phyloP scores from a whole-genome alignment of 352 stramenopile species.

The Phytophthora aleatoria region DNA sequence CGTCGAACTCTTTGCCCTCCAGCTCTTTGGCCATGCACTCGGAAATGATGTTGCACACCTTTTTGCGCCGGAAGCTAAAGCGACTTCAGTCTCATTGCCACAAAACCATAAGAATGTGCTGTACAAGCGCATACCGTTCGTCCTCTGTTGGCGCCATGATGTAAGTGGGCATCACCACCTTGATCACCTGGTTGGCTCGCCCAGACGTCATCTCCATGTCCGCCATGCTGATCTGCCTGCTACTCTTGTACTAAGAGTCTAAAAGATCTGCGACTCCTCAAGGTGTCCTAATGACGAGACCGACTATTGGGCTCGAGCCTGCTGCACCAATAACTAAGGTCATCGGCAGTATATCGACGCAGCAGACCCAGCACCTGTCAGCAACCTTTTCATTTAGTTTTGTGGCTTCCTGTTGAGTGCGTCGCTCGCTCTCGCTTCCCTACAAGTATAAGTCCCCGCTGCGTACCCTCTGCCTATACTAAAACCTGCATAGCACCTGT shows the following conservation, averaged over 20 bases:
- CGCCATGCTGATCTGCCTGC: constrained; percentile 38
- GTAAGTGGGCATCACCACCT: constrained; percentile 83
- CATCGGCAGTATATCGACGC: neutral
- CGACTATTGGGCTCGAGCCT: neutral
- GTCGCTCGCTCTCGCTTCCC: neutral
- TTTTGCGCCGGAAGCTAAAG: constrained; percentile 71
- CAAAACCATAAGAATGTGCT: neutral
- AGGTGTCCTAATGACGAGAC: neutral
- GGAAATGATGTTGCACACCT: constrained; percentile 73
- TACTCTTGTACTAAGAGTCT: neutral
- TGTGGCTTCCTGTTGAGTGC: constrained; percentile 9
- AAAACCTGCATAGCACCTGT: neutral
- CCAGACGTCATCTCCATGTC: constrained; percentile 47
- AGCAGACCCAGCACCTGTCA: neutral
- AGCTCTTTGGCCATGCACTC: constrained; percentile 74
- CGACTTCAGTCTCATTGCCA: neutral
- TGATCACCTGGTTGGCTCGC: constrained; percentile 69
- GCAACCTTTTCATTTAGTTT: constrained; percentile 16
- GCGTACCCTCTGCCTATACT: neutral
- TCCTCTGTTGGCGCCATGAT: constrained; percentile 85
- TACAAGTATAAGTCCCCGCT: neutral
- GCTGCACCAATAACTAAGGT: no score
- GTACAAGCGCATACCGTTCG: constrained; percentile 49
- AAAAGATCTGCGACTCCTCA: constrained; percentile 36
- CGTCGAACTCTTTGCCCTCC: constrained; percentile 77